Evolutionary conservation across 805 yeast genomes (phyloP), one percentile per base, ranked within the genome.

Genomic region (Dipodascopsis uninucleata): DNA sequence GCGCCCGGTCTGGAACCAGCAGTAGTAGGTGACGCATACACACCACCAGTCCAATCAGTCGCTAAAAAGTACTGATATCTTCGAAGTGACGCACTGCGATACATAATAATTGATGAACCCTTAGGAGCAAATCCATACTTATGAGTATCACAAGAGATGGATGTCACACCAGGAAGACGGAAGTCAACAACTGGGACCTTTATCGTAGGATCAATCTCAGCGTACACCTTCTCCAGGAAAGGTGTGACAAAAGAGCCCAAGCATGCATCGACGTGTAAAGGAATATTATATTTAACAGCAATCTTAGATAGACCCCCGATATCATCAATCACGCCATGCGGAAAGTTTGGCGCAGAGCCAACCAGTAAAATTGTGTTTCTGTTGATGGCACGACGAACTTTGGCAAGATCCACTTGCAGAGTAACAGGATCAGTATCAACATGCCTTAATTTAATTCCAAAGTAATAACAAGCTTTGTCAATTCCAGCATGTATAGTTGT

Each of bases 1-100:
- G 97, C 97, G 37, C 98, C 98, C 0, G 97, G 97, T 53, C 97
- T 76, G 8, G 96, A 85, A 1, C 98, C 98, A 0, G 97, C 97
- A 39, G 93, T 69, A 0, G 97, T 93, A 1, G 97, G 97, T 0
- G 96, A 86, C 0, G 97, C 98, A 61, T 90, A 90, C 56, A 90
- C 71, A 0, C 98, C 98, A 25, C 98, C 98, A 3, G 80, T 71
- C 98, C 98, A 90, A 50, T 81, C 85, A 1, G 86, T 71, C 40
- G 79, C 74, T 24, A 89, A 75, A 63, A 81, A 93, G 65, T 93
- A 90, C 67, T 93, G 98, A 58, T 82, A 74, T 54, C 75, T 75
- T 46, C 98, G 74, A 45, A 87, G 72, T 46, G 76, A 73, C 0
- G 74, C 58, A 49, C 74, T 67, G 36, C 97, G 76, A 65, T 93